Conservation (phyloP, 805 yeast species). For the Cyberlindnera lachancei region DNA sequence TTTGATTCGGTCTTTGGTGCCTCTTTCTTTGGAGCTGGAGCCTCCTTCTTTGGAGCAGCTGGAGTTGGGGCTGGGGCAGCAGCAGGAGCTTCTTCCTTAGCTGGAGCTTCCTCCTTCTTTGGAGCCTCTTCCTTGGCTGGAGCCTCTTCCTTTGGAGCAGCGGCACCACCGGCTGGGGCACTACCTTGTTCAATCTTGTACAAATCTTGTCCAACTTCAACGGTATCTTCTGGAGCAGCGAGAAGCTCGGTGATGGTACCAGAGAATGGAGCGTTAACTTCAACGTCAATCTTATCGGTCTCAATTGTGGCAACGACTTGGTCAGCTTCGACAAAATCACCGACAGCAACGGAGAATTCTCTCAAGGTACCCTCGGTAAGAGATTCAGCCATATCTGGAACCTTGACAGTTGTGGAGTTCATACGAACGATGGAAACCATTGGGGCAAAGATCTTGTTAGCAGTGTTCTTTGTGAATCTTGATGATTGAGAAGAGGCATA, state of each 20-base stretch:
- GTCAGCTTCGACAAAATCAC: slow-evolving; percentile 80
- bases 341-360: slow-evolving; percentile 62
- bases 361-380: slow-evolving; percentile 93
- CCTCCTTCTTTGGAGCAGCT: slow-evolving; percentile 24
- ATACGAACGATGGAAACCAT: slow-evolving; percentile 21
- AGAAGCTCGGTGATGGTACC: slow-evolving; percentile 85
- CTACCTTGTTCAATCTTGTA: slow-evolving; percentile 75
- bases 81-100: slow-evolving; percentile 38
- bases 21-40: slow-evolving; percentile 21
- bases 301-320: slow-evolving; percentile 95
- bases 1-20: slow-evolving; percentile 27
- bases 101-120: slow-evolving; percentile 22
- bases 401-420: slow-evolving; percentile 58
- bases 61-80: slow-evolving; percentile 31
- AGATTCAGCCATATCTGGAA: slow-evolving; percentile 98
- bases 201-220: slow-evolving; percentile 90
- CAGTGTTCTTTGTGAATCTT: slow-evolving; percentile 4
- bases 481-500: slow-evolving; percentile 1
- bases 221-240: slow-evolving; percentile 84
- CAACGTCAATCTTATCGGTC: slow-evolving; percentile 96
- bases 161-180: slow-evolving; percentile 55
- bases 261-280: slow-evolving; percentile 87
- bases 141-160: slow-evolving; percentile 24
- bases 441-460: slow-evolving; percentile 8
- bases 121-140: slow-evolving; percentile 15